Evolutionary conservation across 2,329 filamentous ascomycete species (phyloP).

Genomic region (Cladophialophora chaetospira): DNA sequence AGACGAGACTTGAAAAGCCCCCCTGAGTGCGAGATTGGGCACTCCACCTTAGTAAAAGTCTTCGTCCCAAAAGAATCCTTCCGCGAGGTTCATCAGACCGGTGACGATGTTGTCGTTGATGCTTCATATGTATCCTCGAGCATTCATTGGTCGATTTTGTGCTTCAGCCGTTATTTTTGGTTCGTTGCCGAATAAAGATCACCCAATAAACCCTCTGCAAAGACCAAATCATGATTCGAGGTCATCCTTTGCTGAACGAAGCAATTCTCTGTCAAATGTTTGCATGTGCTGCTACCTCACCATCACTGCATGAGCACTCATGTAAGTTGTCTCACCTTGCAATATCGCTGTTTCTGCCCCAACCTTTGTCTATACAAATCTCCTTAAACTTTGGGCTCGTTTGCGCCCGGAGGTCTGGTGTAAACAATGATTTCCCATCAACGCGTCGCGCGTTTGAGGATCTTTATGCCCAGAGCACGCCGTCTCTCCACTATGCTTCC

Average conservation of each 20-base stretch:
- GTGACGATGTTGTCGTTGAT: background rate
- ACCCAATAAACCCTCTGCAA: background rate
- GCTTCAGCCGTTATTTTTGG: background rate
- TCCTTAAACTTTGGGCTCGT: constrained; percentile 3
- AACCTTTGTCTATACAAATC: constrained; percentile 7
- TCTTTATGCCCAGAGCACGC: background rate
- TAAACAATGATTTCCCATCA: constrained; percentile 19
- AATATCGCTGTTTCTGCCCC: background rate
- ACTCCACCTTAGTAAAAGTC: background rate
- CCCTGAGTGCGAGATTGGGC: constrained; percentile 8
- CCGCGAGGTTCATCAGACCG: background rate
- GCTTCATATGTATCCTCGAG: background rate
- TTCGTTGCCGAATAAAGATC: background rate
- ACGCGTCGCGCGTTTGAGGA: constrained; percentile 14
- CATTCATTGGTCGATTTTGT: background rate
- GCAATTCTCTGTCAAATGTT: no score
- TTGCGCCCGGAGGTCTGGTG: constrained; percentile 8
- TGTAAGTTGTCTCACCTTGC: background rate
- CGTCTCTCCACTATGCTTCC: constrained; percentile 2
- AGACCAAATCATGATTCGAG: no score
- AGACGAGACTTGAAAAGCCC: background rate
- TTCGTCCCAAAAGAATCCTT: background rate
- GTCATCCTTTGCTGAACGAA: no score
- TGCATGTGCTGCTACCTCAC: no score
- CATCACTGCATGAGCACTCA: no score